Percentiles rank a stretch among this genome's conserved stretches.
Evolutionary conservation across 495 filamentous ascomycete species (phyloP).

Genomic region (Lasiosphaeria ovina): DNA sequence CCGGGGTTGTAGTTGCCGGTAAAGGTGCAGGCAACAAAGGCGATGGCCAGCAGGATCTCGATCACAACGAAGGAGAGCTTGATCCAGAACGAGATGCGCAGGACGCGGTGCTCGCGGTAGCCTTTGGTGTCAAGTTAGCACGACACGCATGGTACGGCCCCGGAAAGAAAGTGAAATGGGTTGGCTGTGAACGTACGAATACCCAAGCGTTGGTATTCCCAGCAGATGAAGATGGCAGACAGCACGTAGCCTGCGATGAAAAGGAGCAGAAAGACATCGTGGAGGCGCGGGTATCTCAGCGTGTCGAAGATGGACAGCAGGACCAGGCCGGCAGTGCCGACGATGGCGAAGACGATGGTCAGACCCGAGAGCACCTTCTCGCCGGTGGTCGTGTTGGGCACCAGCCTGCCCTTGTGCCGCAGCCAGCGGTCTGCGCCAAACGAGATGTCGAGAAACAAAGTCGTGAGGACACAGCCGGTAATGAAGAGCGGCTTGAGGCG

Average conservation of each 20-base stretch:
- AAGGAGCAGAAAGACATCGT: constrained; percentile 74
- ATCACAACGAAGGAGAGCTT: constrained; percentile 79
- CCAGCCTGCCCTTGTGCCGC: constrained; percentile 70
- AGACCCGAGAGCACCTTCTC: constrained; percentile 70
- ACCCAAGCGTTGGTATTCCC: constrained; percentile 82
- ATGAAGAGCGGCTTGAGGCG: constrained; percentile 85
- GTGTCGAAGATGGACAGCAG: constrained; percentile 86
- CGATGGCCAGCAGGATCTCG: constrained; percentile 72
- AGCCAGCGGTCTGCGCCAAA: constrained; percentile 81
- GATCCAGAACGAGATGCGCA: constrained; percentile 75
- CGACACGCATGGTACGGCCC: neutral
- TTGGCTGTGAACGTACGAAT: constrained; percentile 44
- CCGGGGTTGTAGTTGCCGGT: constrained; percentile 49
- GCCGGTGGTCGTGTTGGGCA: constrained; percentile 60
- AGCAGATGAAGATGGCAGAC: constrained; percentile 79
- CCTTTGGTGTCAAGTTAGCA: constrained; percentile 34
- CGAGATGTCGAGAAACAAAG: constrained; percentile 78
- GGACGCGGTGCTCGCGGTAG: constrained; percentile 68
- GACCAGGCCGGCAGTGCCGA: constrained; percentile 77
- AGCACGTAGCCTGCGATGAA: constrained; percentile 85
- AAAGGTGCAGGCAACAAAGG: constrained; percentile 50
- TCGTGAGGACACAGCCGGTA: constrained; percentile 71
- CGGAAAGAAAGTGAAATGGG: neutral
- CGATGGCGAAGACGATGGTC: constrained; percentile 69
- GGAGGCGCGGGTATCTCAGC: constrained; percentile 56